Conservation (phyloP, 2,329 filamentous ascomycete genomes). For the Penicillium sumatraense region DNA sequence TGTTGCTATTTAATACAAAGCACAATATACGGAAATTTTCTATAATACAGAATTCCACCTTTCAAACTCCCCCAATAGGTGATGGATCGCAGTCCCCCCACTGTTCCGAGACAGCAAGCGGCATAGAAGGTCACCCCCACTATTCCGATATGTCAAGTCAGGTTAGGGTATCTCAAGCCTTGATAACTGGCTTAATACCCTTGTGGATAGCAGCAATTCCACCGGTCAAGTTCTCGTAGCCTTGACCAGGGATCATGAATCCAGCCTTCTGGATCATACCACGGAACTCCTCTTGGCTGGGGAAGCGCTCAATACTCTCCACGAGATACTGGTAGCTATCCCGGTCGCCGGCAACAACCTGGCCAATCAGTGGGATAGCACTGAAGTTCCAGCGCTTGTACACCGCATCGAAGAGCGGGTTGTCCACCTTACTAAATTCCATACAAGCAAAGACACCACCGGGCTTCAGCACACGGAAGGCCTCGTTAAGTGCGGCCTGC, state of each 20-base stretch:
- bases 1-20: slow-evolving; percentile 14
- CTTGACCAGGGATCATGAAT: slow-evolving; percentile 79
- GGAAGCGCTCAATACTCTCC: slow-evolving; percentile 95
- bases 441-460: slow-evolving; percentile 96
- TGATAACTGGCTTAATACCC: slow-evolving; percentile 75
- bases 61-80: neutral
- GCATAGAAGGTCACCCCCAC: no score
- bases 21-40: slow-evolving; percentile 11
- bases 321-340: slow-evolving; percentile 99
- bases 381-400: slow-evolving; percentile 97
- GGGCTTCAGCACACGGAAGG: slow-evolving; percentile 85
- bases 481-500: slow-evolving; percentile 78
- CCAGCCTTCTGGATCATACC: slow-evolving; percentile 67
- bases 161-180: slow-evolving; percentile 7
- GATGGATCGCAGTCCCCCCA: neutral
- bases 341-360: slow-evolving; percentile 89
- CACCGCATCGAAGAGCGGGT: slow-evolving; percentile 76
- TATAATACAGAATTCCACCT: slow-evolving; percentile 22
- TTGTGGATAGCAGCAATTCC: slow-evolving; percentile 97
- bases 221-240: slow-evolving; percentile 88
- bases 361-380: slow-evolving; percentile 92
- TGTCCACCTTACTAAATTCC: slow-evolving; percentile 88
- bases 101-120: neutral
- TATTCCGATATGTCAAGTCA: neutral
- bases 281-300: slow-evolving; percentile 80